These are phyloP conservation scores for Rhodotorula sp. DNA, from an alignment of 1,284 basidiomycete species.

Conservation along the genomic window DNA sequence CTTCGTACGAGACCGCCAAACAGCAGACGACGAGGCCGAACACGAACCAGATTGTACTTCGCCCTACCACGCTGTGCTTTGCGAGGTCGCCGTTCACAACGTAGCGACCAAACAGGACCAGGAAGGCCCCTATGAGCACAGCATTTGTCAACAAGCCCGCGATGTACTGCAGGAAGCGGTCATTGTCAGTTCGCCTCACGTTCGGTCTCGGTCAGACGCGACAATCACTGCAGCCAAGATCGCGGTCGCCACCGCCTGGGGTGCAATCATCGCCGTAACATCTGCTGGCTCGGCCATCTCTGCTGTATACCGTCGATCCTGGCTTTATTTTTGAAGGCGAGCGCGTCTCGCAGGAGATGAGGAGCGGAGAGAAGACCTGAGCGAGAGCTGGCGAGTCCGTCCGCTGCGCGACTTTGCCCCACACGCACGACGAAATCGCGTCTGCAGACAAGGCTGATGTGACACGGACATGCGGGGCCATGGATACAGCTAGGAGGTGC, in stretches of 20 bases:
- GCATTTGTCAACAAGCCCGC: background rate
- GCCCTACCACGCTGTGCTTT: background rate
- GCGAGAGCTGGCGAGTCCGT: no score
- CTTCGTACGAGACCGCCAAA: slow-evolving; percentile 8
- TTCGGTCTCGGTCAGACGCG: no score
- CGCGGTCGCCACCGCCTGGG: background rate
- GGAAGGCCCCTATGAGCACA: slow-evolving; percentile 9
- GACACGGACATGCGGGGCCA: no score
- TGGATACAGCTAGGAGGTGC: no score
- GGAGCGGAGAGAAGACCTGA: background rate
- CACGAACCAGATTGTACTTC: slow-evolving; percentile 9
- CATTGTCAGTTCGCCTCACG: no score
- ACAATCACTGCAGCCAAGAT: background rate
- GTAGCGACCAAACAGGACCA: slow-evolving; percentile 1
- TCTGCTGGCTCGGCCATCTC: background rate
- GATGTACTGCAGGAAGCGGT: background rate
- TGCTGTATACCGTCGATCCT: no score
- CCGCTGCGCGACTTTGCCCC: no score
- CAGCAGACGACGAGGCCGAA: slow-evolving; percentile 4
- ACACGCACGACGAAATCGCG: no score
- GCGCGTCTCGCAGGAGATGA: no score
- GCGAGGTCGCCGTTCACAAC: background rate
- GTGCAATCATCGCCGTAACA: background rate
- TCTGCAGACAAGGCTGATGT: no score
- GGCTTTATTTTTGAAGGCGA: no score